These are phyloP conservation scores for Verticillium alfalfae DNA, from an alignment of 2,329 filamentous ascomycete species.

Conservation along the genomic window DNA sequence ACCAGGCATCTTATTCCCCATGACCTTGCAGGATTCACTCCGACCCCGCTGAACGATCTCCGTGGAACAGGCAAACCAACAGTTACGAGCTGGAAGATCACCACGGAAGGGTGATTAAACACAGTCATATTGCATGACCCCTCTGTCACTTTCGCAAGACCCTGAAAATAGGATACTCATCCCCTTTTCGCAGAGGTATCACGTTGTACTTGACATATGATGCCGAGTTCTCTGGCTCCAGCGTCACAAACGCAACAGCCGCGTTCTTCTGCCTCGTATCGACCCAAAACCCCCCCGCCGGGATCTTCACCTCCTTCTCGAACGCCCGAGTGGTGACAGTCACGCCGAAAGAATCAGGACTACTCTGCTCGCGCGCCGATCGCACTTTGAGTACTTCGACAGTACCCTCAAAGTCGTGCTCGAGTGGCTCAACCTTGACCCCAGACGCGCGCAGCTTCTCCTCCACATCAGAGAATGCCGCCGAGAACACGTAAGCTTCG, in stretches of 20 bases:
- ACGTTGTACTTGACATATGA: conserved; percentile 5
- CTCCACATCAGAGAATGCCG: conserved; percentile 5
- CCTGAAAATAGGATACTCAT: conserved; percentile 8
- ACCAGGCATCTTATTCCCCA: not conserved
- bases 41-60: not conserved
- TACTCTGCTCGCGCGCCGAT: not conserved
- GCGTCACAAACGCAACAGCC: conserved; percentile 3
- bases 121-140: not conserved
- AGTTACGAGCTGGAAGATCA: not conserved
- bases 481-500: conserved; percentile 9
- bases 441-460: conserved; percentile 6
- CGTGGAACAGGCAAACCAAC: not conserved
- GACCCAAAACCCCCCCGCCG: conserved; percentile 21
- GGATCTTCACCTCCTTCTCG: conserved; percentile 14
- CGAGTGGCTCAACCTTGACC: conserved; percentile 4
- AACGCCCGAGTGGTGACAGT: conserved; percentile 14
- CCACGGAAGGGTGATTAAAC: not conserved
- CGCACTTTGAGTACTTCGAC: conserved; percentile 5
- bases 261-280: conserved; percentile 16
- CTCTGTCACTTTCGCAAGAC: not conserved
- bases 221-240: conserved; percentile 7
- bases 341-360: not conserved
- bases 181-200: conserved; percentile 3
- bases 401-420: conserved; percentile 3
- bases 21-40: not conserved